phyloP scores from a whole-genome alignment of 495 filamentous ascomycete genomes.

The Penicillium daleae region DNA sequence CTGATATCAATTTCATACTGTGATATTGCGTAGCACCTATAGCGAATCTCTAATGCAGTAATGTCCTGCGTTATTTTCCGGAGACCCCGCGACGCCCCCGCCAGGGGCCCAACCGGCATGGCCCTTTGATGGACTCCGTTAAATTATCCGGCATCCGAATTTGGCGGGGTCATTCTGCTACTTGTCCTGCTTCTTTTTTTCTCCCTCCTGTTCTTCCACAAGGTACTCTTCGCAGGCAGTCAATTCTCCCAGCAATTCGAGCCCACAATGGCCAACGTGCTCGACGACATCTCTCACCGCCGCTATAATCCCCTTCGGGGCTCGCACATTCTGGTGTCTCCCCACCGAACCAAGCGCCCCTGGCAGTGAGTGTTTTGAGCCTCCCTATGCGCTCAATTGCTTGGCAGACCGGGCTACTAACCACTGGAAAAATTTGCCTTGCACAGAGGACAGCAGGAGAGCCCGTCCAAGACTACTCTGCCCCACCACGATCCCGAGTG shows the following conservation, averaged over 20 bases:
- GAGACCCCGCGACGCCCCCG: conserved; percentile 29
- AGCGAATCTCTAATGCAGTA: too few relatives aligned
- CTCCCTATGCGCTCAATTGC: not conserved
- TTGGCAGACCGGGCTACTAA: not conserved
- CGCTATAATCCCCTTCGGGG: conserved; percentile 91
- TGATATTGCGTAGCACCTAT: not conserved
- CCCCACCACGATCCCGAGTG: conserved; percentile 85
- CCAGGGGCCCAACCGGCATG: conserved; percentile 8
- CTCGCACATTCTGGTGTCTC: conserved; percentile 90
- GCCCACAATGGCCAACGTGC: conserved; percentile 66
- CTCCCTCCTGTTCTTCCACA: conserved; percentile 13
- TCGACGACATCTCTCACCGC: conserved; percentile 96
- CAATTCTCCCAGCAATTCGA: not conserved
- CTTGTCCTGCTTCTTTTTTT: conserved; percentile 11
- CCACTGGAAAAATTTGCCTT: conserved; percentile 10
- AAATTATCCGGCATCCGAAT: conserved; percentile 16
- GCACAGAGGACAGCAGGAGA: conserved; percentile 85
- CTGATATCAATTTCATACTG: not conserved
- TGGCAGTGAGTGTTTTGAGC: conserved; percentile 81
- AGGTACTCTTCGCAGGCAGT: conserved; percentile 11
- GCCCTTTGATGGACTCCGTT: not conserved
- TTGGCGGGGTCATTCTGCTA: conserved; percentile 12
- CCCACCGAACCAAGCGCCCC: conserved; percentile 92
- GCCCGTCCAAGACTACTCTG: conserved; percentile 71
- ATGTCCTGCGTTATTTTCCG: conserved; percentile 12